A percentile compares a stretch with the other conserved stretches of the same genome.
Evolutionary conservation across 495 filamentous ascomycete species (phyloP).

Genomic region (Aspergillus ellipticus): DNA sequence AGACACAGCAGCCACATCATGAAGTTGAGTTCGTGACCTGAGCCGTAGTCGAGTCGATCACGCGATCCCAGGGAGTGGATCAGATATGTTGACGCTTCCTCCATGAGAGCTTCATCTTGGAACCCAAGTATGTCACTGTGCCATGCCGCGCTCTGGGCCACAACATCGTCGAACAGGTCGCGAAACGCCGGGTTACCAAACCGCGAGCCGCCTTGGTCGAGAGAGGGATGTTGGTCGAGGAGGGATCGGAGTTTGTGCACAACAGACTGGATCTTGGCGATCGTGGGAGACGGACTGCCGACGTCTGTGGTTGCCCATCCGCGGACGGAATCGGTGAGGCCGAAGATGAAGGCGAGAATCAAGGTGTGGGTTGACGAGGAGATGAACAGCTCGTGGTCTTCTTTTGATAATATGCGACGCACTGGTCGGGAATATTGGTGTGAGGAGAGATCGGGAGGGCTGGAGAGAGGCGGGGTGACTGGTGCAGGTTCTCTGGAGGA

Average conservation of each 20-base stretch:
- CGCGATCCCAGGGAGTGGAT: conserved; percentile 79
- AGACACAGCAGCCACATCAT: conserved; percentile 90
- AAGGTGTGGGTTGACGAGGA: conserved; percentile 73
- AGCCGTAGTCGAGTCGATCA: conserved; percentile 92
- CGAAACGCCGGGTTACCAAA: conserved; percentile 95
- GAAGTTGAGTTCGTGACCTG: conserved; percentile 95
- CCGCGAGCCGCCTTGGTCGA: conserved; percentile 79
- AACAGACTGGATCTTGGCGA: conserved; percentile 64
- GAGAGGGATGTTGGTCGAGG: conserved; percentile 64
- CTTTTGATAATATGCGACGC: conserved; percentile 72
- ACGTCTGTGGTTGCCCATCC: conserved; percentile 70
- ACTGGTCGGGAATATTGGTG: conserved; percentile 62
- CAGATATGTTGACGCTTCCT: conserved; percentile 77
- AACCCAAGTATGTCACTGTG: conserved; percentile 48
- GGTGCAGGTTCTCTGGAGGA: conserved; percentile 62
- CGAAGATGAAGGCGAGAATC: conserved; percentile 78
- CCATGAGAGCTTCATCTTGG: conserved; percentile 50
- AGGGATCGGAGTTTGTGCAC: conserved; percentile 63
- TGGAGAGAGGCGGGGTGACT: conserved; percentile 65
- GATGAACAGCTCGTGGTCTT: conserved; percentile 80
- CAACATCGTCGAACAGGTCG: conserved; percentile 70
- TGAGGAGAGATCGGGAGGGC: conserved; percentile 61
- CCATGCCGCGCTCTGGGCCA: conserved; percentile 41
- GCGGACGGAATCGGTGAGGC: conserved; percentile 75
- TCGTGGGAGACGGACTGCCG: conserved; percentile 42